Base-by-base conservation (phyloP, 148 eudicot genomes). In the Polygonum aviculare region DNA sequence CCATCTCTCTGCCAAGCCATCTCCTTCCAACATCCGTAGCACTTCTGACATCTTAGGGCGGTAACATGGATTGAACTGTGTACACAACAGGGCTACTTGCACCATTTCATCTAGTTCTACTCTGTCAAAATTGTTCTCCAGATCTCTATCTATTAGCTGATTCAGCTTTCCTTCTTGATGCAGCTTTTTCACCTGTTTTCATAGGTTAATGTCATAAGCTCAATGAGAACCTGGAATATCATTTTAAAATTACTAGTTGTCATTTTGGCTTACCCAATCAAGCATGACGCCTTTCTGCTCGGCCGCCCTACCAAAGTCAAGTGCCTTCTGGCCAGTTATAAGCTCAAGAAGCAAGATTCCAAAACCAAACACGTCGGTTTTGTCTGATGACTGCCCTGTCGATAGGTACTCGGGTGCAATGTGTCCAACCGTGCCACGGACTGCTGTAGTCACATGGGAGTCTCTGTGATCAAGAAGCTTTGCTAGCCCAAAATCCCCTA, bases 41-140 rank as follows among this genome's bases (percentile, higher is more conserved):
- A 92, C 92, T 78, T 92, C 95, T 0, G 95, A 87, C 95, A 94
- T 94, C 85, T 90, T 94, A 12, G 97, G 98, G 16, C 98, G 95
- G 31, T 84, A 82, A 22, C 78, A 80, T 8, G 98, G 96, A 77
- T 84, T 89, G 77, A 91, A 92, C 38, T 94, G 95, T 19, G 97
- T 94, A 57, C 93, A 91, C 36, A 94, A 75, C 41, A 91, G 93
- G 19, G 98, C 93, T 74, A 94, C 93, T 74, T 89, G 89, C 40
- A 89, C 92, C 83, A 89, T 94, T 83, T 94, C 95, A 79, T 83
- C 92, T 67, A 94, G 80, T 84, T 94, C 95, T 15, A 87, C 79
- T 62, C 76, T 78, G 79, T 90, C 90, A 65, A 81, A 90, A 47
- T 82, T 83, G 74, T 80, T 85, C 79, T 83, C 86, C 59, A 94